Base-by-base conservation (phyloP, 805 yeast genomes). In the Myxozyma nipponensis region DNA sequence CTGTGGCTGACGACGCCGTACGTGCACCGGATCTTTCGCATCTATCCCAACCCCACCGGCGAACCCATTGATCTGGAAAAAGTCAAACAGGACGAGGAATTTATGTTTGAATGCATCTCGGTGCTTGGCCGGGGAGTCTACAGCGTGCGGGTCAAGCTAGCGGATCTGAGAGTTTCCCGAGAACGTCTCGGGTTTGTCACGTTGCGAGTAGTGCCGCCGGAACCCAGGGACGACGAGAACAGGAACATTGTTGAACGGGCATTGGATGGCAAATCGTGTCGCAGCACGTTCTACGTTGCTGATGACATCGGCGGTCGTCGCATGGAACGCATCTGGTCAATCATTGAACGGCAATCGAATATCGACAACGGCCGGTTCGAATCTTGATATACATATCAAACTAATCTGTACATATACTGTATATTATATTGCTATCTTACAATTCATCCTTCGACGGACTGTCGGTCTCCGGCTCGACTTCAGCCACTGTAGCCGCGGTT, bases 261-360 rank as follows among this genome's bases (percentile, higher is more conserved):
- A 15, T 15, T 53, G 15, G 55, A 50, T 26, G 52, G 55, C 17
- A 46, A 46, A 7, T 61, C 61, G 36, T 64, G 66, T 7, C 69
- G 76, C 42, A 36, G 53, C 15, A 65, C 68, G 17, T 80, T 72
- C 63, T 84, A 80, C 61, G 77, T 86, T 1, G 77, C 75, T 15
- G 95, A 86, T 61, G 83, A 86, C 57, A 71, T 84, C 39, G 93
- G 95, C 1, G 95, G 95, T 1, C 69, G 84, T 63, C 79, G 79
- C 57, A 86, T 86, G 95, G 93, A 86, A 61, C 70, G 95, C 47
- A 68, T 86, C 3, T 83, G 95, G 91, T 88, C 90, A 0, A 77
- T 85, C n/a, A 78, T 84, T 1, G 95, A 87, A 63, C 69, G 70
- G 43, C 80, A 83, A 52, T 72, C 80, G 42, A 86, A 83, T 0